phyloP scores from a whole-genome alignment of 176 grass and related monocot genomes.

The Phyllostachys edulis region DNA sequence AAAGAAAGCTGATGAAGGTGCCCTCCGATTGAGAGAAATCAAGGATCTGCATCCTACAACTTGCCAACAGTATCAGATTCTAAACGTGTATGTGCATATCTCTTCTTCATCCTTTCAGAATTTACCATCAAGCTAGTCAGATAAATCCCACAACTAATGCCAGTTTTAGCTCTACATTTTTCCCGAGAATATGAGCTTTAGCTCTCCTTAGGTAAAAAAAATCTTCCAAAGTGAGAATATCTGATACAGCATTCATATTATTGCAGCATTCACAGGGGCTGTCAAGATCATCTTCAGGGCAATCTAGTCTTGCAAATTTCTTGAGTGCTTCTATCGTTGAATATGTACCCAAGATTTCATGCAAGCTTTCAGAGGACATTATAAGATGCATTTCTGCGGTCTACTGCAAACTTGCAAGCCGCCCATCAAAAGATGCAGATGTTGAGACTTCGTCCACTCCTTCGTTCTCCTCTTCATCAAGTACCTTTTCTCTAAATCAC shows the following conservation, averaged over 20 bases:
- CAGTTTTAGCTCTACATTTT: background rate
- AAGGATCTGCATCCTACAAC: conserved; percentile 49
- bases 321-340: conserved; percentile 57
- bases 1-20: conserved; percentile 38
- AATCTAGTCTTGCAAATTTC: conserved; percentile 78
- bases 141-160: background rate
- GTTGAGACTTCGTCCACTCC: conserved; percentile 47
- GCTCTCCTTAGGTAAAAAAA: background rate
- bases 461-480: conserved; percentile 64
- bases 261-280: conserved; percentile 46
- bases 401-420: conserved; percentile 78
- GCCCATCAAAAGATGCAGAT: conserved; percentile 34
- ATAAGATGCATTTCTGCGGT: conserved; percentile 67
- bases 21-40: conserved; percentile 46
- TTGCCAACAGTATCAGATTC: conserved; percentile 46
- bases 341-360: conserved; percentile 66
- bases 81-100: conserved; percentile 43
- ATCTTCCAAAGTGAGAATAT: background rate
- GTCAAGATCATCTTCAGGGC: conserved; percentile 52
- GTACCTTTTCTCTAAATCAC: conserved; percentile 57
- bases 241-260: conserved; percentile 25
- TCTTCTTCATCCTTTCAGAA: conserved; percentile 11
- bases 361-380: conserved; percentile 92
- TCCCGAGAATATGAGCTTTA: background rate
- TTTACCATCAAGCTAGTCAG: background rate